phyloP scores from a whole-genome alignment of 371 early-diverging fungal species.

The Mucor plumbeus region DNA sequence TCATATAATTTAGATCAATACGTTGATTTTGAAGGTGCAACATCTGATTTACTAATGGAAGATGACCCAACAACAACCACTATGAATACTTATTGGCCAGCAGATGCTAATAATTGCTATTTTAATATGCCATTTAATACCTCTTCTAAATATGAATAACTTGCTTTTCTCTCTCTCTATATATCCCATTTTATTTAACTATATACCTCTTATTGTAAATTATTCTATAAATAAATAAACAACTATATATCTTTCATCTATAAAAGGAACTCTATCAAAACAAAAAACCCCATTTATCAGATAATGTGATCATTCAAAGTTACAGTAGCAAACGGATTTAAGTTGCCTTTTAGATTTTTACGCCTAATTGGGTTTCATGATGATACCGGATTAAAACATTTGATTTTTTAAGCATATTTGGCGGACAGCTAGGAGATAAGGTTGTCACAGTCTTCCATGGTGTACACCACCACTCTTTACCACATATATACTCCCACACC shows the following conservation, averaged over 20 bases:
- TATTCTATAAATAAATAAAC: not conserved
- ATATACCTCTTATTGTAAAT: slow-evolving; percentile 2
- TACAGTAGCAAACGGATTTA: not conserved
- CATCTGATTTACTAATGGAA: slow-evolving; percentile 10
- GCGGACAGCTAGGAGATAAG: not conserved
- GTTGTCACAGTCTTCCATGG: not conserved
- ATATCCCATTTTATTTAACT: not conserved
- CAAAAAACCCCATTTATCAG: slow-evolving; percentile 3
- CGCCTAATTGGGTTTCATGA: not conserved
- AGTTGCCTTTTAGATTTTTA: not conserved
- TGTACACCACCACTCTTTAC: not conserved
- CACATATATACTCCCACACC: not conserved
- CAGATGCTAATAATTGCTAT: not conserved
- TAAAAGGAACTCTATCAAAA: not conserved
- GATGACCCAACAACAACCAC: slow-evolving; percentile 13
- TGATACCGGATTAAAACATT: too few species aligned
- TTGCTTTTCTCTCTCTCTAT: not conserved
- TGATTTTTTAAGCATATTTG: too few species aligned
- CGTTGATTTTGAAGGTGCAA: slow-evolving; percentile 21
- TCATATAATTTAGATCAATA: slow-evolving; percentile 25
- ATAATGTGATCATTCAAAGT: not conserved
- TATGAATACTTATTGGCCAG: slow-evolving; percentile 20
- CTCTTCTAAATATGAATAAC: slow-evolving; percentile 3
- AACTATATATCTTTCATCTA: not conserved
- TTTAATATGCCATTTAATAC: not conserved